These are phyloP conservation scores for Salix purpurea DNA, from an alignment of 345 rosid species.

Conservation along the genomic window DNA sequence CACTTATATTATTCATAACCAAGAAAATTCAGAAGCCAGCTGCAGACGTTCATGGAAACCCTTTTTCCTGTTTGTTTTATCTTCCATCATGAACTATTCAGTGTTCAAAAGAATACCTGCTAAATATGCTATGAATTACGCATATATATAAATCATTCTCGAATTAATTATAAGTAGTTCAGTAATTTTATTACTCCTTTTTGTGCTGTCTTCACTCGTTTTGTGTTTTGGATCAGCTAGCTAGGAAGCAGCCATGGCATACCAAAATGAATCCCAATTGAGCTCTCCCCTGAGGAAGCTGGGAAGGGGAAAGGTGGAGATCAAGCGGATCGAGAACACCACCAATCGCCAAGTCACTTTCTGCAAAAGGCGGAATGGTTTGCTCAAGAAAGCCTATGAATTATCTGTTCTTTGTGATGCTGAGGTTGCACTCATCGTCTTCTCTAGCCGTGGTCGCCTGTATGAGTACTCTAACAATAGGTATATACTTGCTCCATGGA, in stretches of 20 bases:
- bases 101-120: neutral
- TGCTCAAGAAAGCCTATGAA: conserved; percentile 95
- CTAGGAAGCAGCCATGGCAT: conserved; percentile 11
- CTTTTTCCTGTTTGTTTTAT: neutral
- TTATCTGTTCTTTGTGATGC: conserved; percentile 89
- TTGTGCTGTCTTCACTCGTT: neutral
- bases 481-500: conserved; percentile 26
- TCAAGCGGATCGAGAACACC: conserved; percentile 99
- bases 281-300: conserved; percentile 60
- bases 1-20: neutral
- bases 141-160: neutral
- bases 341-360: conserved; percentile 97
- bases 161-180: neutral
- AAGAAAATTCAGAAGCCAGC: neutral
- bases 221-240: neutral
- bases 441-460: conserved; percentile 98
- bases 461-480: conserved; percentile 96
- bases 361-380: conserved; percentile 91
- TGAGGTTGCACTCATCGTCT: conserved; percentile 82
- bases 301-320: conserved; percentile 98
- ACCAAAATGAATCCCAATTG: conserved; percentile 38
- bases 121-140: neutral
- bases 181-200: neutral
- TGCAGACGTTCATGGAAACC: neutral
- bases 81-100: neutral